A percentile compares a stretch with the other conserved stretches of the same genome.
Conservation (phyloP, 306 rosid species). For the Trichosanthes cucumerina region DNA sequence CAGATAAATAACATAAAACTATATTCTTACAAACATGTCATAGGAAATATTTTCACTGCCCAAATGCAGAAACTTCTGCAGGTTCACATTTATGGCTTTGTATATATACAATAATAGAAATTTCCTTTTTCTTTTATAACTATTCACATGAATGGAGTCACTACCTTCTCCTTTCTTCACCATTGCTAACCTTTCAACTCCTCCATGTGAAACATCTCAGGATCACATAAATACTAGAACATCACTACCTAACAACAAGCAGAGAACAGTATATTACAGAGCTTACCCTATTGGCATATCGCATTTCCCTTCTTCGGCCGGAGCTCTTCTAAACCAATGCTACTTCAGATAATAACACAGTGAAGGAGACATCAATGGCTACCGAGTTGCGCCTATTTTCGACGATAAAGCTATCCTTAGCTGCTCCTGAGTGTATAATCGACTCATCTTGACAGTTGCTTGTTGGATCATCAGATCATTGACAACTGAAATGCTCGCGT, state of each 20-base stretch:
- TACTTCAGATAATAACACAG: background rate
- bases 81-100: constrained; percentile 12
- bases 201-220: constrained; percentile 1
- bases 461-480: constrained; percentile 93
- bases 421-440: constrained; percentile 85
- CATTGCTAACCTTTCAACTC: background rate
- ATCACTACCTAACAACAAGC: constrained; percentile 2
- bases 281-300: background rate
- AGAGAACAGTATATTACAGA: constrained; percentile 2
- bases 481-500: constrained; percentile 84
- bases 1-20: background rate
- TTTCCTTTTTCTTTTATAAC: background rate
- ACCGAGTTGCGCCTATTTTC: constrained; percentile 46
- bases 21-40: background rate
- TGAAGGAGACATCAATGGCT: background rate
- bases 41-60: background rate
- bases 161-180: background rate
- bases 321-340: constrained; percentile 5
- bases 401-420: constrained; percentile 52
- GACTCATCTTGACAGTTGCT: constrained; percentile 84
- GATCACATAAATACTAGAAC: background rate
- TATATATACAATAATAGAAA: constrained; percentile 3
- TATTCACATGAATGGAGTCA: background rate
- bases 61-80: constrained; percentile 4
- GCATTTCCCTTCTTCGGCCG: background rate